Base-by-base conservation (phyloP, 176 grass and related monocot species). In the Cocos nucifera region DNA sequence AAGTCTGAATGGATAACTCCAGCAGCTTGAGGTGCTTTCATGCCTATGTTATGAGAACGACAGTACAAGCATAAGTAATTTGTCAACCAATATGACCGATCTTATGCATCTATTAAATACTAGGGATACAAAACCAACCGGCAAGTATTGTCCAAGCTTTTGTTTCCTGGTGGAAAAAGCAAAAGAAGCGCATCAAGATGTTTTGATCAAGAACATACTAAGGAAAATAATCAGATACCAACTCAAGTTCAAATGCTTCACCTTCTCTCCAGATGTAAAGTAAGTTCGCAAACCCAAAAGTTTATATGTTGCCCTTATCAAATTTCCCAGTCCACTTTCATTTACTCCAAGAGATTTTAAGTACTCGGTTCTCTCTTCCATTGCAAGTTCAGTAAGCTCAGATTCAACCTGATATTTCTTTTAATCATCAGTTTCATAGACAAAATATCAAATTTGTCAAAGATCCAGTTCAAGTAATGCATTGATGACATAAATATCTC, bases 1-100 rank as follows among this genome's bases (percentile, higher is more conserved):
- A 97, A 97, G 69, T 97, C 93, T n/a, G 84, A 88, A 58, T 97
- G 93, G 78, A 97, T 97, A 78, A 97, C 93, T 51, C 87, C 93
- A 15, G 93, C 93, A 73, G 93, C 93, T 70, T 97, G 93, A 76
- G 93, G 93, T 17, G 93, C 93, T 60, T 87, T 97, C 93, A 92
- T 97, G 30, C 93, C 93, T 97, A 32, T 61, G 62, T 5, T 32
- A 70, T 25, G 22, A 35, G 29, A 44, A 62, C 6, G 10, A 44
- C 19, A 16, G 29, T 6, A n/a, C 50, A 65, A 61, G 19, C 59
- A 12, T 44, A 44, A 44, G 35, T 44, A 9, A 44, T 44, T 44
- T 12, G 35, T 44, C 35, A 44, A 44, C 35, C 35, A 44, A 44
- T 14, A 44, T 44, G 12, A 44, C 35, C 12, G 35, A 44, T 14